Evolutionary conservation across 108 stramenopile genomes (phyloP), one percentile per base, ranked within the genome.

Genomic region (Craspedostauros australis): DNA sequence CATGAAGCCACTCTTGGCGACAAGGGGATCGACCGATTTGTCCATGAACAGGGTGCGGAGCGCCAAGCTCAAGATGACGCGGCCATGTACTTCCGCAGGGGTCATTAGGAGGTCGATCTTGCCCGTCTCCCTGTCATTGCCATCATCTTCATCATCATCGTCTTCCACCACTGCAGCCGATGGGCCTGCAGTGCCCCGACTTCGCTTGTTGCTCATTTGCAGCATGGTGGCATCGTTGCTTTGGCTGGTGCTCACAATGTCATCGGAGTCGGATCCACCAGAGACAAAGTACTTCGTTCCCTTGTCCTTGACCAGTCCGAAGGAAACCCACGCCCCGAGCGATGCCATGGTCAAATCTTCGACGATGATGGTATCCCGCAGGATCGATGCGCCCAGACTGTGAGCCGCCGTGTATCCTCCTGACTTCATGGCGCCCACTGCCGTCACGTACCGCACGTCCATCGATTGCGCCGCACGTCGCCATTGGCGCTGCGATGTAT

Each of bases 401-500:
- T 31, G 8, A 24, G 25, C 47, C 28, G 42, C 39, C 39, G 44
- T 29, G 33, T 32, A 26, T 38, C 34, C 71, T 14, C 56, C 16
- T n/a, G n/a, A n/a, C n/a, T n/a, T n/a, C 29, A 70, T 30, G 26
- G 75, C 68, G 19, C 51, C 43, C 42, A 42, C 24, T 3, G 72
- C 89, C 39, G 73, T 79, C 14, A 50, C 50, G 47, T 50, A 74
- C 28, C 64, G 36, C 34, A 82, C 52, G 43, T 86, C 74, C 78
- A 87, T 77, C n/a, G 83, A 74, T 42, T 79, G 64, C 1, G 85
- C 78, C 0, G 84, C 85, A 40, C 77, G 55, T 49, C 70, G 73
- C 91, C 87, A 93, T 33, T 89, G 50, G 34, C 75, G 69, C 45
- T 78, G 82, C 14, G 85, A 86, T 1, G 75, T 69, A 64, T 89